Percentiles rank a stretch among this genome's conserved stretches.
These are phyloP conservation scores for Corymbia citriodora DNA, from an alignment of 441 rosid genomes.

Conservation along the genomic window DNA sequence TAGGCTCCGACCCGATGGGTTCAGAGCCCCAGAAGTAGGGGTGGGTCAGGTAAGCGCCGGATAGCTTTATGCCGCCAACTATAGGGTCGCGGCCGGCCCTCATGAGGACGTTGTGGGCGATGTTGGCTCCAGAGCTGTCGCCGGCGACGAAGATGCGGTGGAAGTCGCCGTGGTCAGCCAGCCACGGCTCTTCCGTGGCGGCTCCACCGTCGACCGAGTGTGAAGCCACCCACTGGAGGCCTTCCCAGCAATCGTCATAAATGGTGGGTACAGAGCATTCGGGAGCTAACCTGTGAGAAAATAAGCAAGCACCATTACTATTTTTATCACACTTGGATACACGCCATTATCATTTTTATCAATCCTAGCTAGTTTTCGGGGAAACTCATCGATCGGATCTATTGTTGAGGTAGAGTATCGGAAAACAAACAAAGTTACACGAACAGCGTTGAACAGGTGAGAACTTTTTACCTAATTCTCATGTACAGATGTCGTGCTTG, in stretches of 20 bases:
- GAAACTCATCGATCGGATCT: not conserved
- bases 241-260: conserved; percentile 37
- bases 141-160: conserved; percentile 26
- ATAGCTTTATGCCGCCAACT: conserved; percentile 16
- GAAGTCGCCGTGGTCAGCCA: conserved; percentile 19
- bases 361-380: not conserved
- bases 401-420: not conserved
- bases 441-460: not conserved
- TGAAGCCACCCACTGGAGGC: conserved; percentile 30
- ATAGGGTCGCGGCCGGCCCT: conserved; percentile 25
- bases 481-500: not conserved
- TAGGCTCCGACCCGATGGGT: conserved; percentile 20
- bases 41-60: conserved; percentile 25
- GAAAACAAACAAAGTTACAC: not conserved
- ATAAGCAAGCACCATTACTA: not conserved
- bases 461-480: not conserved
- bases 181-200: conserved; percentile 21
- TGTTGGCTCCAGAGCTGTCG: conserved; percentile 40
- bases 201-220: conserved; percentile 1
- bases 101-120: conserved; percentile 22
- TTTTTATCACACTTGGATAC: not conserved
- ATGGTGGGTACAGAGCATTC: conserved; percentile 26
- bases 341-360: not conserved
- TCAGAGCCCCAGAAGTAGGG: conserved; percentile 44
- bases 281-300: conserved; percentile 23